Evolutionary conservation across 345 rosid genomes (phyloP), one percentile per base, ranked within the genome.

Genomic region (Euphorbia peplus): DNA sequence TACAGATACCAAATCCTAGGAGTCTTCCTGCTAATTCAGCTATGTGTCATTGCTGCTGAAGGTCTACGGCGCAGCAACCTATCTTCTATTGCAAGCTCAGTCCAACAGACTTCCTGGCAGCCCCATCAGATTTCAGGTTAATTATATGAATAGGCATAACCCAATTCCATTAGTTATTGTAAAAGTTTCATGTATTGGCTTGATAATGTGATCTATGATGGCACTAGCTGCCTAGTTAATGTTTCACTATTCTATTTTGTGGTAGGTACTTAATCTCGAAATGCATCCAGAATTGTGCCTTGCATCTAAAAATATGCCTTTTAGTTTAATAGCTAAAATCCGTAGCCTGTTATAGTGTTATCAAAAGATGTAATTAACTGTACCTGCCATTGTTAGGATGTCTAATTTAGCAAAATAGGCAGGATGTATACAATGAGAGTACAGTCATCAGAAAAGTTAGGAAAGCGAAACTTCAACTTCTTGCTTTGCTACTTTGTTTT

Each of bases 1-100:
- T 47, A 73, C 87, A 91, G 99, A 78, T 95, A 95, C 80, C 97
- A 95, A 76, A 87, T 90, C 70, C 80, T 95, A 41, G 99, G 99
- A 30, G 80, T 91, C 25, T 95, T 95, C 79, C 96, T 91, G 71
- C 79, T 95, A 73, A 82, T 95, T 80, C 99, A 91, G 80, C 83
- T 95, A 62, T 95, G 96, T 75, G 76, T 91, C 74, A 83, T 91
- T 80, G 96, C 96, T 68, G 89, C 95, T 70, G 97, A 95, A 74
- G 86, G 87, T 57, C 78, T 95, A 48, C 86, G 96, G 19, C 83
- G 93, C 63, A 87, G 88, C 84, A 91, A 88, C 79, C 73, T 95
- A 39, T 85, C 95, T 29, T 88, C 99, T 71, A 87, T 91, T 75
- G 77, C 97, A 44, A 88, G 84, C 82, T 85, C 99, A 64, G 80